Evolutionary conservation across 345 rosid genomes (phyloP), one percentile per base, ranked within the genome.

Genomic region (Dipteronia dyeriana): DNA sequence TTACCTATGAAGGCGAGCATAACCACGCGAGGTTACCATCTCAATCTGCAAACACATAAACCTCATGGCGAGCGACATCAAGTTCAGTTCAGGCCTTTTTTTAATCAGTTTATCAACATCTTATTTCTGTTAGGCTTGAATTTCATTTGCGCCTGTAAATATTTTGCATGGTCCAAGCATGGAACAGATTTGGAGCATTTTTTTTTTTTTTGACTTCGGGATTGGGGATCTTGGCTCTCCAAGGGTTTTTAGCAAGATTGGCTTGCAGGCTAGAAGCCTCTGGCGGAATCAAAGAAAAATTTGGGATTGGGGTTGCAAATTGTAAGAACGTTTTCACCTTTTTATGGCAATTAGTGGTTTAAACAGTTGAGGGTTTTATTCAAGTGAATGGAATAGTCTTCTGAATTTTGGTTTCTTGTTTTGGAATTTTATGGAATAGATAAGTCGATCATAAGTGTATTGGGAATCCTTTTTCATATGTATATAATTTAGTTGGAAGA

Each of bases 1-100:
- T 96, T 31, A 96, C 99, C 29, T 96, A 96, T 41, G 99, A 96
- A 88, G 97, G 97, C 62, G 99, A 96, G 68, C 99, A 96, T 79
- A 96, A 86, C 89, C 99, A 96, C 62, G 87, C 90, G 0, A 88
- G 88, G 72, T 26, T 92, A 68, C 88, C 90, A 49, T 79, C 97
- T 22, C 96, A 93, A 75, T 85, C 96, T 31, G 82, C 91, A 57
- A 86, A 85, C 81, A 84, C 92, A 56, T 95, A 84, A 84, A 54
- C 75, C 38, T 71, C 47, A 5, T 23, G 38, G 72, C 47, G 47
- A 66, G 69, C 65, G 59, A 66, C 63, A 45, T 49, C 41, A 39
- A 70, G 54, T 6, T 75, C 14, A 56, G 53, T 66, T 83, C 78
- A 68, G 81, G 82, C 45, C 71, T 66, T 10, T 66, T 59, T n/a